Conservation (phyloP, 2,329 filamentous ascomycete species). For the Tothia fuscella region DNA sequence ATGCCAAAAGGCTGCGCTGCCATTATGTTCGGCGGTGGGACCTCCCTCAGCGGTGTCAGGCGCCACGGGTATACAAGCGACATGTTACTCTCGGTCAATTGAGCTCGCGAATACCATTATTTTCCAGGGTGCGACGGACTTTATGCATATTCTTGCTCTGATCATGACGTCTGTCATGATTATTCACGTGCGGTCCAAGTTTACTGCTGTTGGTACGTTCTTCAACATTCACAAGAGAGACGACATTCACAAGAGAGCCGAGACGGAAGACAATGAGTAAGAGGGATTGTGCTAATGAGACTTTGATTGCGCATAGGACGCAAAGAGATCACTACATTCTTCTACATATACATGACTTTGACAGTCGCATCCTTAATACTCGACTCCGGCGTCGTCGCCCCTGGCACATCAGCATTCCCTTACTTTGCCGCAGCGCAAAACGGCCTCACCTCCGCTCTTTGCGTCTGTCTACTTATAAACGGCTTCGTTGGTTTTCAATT, state of each 20-base stretch:
- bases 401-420: constrained; percentile 66
- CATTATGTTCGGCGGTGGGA: constrained; percentile 77
- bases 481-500: constrained; percentile 97
- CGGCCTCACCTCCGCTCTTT: constrained; percentile 71
- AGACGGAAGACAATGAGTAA: not conserved
- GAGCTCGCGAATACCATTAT: constrained; percentile 97
- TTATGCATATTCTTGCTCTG: constrained; percentile 83
- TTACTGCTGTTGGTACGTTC: constrained; percentile 81
- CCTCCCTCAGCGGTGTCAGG: constrained; percentile 55
- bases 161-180: constrained; percentile 97
- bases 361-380: constrained; percentile 81
- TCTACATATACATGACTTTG: constrained; percentile 89
- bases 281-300: not conserved
- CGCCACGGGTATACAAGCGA: constrained; percentile 68
- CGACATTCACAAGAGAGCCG: not conserved
- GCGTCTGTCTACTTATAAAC: constrained; percentile 86
- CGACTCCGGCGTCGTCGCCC: constrained; percentile 84
- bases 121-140: constrained; percentile 82
- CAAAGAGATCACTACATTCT: constrained; percentile 74
- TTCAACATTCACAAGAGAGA: not conserved
- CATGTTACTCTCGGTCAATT: constrained; percentile 89
- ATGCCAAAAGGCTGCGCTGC: constrained; percentile 74
- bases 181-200: constrained; percentile 90
- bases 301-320: constrained; percentile 34
- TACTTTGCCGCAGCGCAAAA: constrained; percentile 87